Percentiles rank a stretch among this genome's conserved stretches.
phyloP scores from a whole-genome alignment of 805 yeast genomes.

The Barnettozyma botsteinii region DNA sequence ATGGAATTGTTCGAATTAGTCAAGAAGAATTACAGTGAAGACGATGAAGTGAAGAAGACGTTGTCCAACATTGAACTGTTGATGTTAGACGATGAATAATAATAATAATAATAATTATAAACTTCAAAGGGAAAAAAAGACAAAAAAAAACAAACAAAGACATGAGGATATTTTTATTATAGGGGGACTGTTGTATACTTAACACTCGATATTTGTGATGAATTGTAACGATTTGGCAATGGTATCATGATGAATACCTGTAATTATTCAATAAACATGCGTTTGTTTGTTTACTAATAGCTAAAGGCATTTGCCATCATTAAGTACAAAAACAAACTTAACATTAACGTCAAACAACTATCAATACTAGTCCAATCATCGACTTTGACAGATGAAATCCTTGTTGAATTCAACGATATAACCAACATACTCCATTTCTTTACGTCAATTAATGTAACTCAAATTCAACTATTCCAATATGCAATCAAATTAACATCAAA shows the following conservation, averaged over 20 bases:
- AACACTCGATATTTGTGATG: too few relatives aligned
- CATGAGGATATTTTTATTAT: too few relatives aligned
- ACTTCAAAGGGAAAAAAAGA: too few relatives aligned
- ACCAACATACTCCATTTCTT: neutral
- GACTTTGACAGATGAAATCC: neutral
- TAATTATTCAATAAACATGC: too few relatives aligned
- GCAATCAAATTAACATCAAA: neutral
- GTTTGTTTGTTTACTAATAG: too few relatives aligned
- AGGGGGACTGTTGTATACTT: too few relatives aligned
- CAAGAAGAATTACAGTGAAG: conserved; percentile 1
- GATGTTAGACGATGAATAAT: neutral
- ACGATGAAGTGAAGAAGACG: conserved; percentile 4
- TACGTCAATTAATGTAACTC: neutral
- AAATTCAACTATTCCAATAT: neutral
- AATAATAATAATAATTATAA: too few relatives aligned
- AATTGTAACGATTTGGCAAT: neutral
- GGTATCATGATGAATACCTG: too few relatives aligned
- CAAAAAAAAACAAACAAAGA: too few relatives aligned
- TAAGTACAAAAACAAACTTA: conserved; percentile 12
- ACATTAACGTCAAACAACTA: neutral
- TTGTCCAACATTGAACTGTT: neutral
- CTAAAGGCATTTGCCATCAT: conserved; percentile 18
- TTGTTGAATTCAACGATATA: neutral
- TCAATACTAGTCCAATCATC: neutral
- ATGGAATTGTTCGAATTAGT: conserved; percentile 5